Evolutionary conservation across 2,329 filamentous ascomycete species (phyloP).

Genomic region (Beauveria asiatica): DNA sequence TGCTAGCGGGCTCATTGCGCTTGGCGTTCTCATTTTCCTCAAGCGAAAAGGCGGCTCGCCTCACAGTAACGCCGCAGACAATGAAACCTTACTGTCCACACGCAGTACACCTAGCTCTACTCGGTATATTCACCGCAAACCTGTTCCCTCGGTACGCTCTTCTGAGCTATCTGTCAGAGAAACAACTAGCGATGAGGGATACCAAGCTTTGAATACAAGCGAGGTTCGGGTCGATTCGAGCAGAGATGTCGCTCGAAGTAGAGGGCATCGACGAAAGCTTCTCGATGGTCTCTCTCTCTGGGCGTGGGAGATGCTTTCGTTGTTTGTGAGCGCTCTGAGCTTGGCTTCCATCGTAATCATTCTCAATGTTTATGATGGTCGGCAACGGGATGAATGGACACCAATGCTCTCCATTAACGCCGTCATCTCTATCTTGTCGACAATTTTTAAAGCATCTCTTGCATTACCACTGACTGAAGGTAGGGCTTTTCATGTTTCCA

Average conservation of each 20-base stretch:
- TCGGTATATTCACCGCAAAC: not conserved
- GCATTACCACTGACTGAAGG: conserved; percentile 3
- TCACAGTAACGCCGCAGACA: not conserved
- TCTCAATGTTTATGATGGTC: not conserved
- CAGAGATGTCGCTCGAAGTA: not conserved
- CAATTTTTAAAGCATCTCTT: not conserved
- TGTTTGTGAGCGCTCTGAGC: not conserved
- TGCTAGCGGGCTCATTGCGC: not conserved
- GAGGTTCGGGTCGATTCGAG: not conserved
- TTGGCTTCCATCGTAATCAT: not conserved
- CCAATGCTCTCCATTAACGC: not conserved
- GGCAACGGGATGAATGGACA: not conserved
- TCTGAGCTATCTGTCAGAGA: not conserved
- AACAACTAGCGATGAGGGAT: not conserved
- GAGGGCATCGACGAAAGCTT: not conserved
- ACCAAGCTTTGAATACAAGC: not conserved
- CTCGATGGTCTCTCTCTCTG: not conserved
- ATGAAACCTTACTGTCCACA: not conserved
- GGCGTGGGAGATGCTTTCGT: conserved; percentile 1
- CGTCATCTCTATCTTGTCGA: not conserved
- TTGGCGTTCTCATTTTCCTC: not conserved
- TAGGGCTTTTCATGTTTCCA: not conserved
- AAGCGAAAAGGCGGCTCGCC: not conserved
- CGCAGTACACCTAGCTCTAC: not conserved
- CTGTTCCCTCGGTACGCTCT: not conserved